These are phyloP conservation scores for Lineolata rhizophorae DNA, from an alignment of 495 filamentous ascomycete genomes.

Conservation along the genomic window DNA sequence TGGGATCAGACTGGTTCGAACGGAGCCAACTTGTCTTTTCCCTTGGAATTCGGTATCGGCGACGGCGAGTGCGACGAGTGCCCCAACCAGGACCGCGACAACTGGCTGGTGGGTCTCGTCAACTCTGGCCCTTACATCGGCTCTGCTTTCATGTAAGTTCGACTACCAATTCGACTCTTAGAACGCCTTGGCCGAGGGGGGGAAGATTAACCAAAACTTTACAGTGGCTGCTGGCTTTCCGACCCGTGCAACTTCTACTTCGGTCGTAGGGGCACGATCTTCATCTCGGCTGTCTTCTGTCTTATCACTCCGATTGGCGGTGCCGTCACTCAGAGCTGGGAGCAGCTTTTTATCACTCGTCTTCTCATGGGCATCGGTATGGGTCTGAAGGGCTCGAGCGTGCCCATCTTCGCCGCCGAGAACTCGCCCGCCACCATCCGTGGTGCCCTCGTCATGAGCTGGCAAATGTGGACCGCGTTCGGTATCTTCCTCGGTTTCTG, in stretches of 20 bases:
- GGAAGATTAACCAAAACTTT: conserved; percentile 1
- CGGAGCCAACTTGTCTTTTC: conserved; percentile 17
- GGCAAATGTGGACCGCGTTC: conserved; percentile 76
- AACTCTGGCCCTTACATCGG: conserved; percentile 30
- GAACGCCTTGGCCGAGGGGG: conserved; percentile 8
- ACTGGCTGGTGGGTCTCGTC: conserved; percentile 39
- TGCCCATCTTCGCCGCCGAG: conserved; percentile 51
- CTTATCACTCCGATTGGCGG: conserved; percentile 33
- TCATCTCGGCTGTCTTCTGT: conserved; percentile 37
- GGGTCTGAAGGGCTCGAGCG: conserved; percentile 31
- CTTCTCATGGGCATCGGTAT: conserved; percentile 28
- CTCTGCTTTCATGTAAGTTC: conserved; percentile 16
- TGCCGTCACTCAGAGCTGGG: conserved; percentile 33
- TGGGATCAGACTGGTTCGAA: conserved; percentile 18
- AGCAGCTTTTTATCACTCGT: conserved; percentile 27
- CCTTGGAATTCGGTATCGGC: conserved; percentile 11
- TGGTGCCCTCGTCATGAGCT: conserved; percentile 64
- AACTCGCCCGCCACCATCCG: conserved; percentile 51
- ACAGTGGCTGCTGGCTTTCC: conserved; percentile 36
- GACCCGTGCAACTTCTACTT: conserved; percentile 32
- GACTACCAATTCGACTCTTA: too few species aligned
- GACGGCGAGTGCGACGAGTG: conserved; percentile 7
- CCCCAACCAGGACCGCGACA: conserved; percentile 17
- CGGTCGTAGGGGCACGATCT: conserved; percentile 37
- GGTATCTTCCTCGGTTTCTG: conserved; percentile 31